Evolutionary conservation across 2,329 filamentous ascomycete genomes (phyloP).

Genomic region (Epichloe baconii): DNA sequence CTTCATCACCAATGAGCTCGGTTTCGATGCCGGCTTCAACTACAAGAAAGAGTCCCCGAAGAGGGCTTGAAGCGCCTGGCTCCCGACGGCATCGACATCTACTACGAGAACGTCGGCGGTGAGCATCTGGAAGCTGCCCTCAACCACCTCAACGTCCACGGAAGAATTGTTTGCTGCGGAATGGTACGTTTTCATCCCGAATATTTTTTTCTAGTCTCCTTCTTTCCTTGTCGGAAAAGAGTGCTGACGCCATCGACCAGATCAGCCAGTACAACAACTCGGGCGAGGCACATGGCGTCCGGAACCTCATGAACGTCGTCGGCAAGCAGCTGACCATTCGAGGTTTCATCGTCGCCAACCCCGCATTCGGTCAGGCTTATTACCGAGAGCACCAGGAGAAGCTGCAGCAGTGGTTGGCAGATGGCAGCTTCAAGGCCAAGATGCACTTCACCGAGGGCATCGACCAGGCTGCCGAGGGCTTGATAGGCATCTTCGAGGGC

Average conservation of each 20-base stretch:
- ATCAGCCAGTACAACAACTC: conserved; percentile 74
- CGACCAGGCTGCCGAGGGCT: conserved; percentile 61
- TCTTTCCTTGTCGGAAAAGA: not conserved
- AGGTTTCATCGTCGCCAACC: conserved; percentile 62
- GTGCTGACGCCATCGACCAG: conserved; percentile 3
- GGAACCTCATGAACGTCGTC: conserved; percentile 53
- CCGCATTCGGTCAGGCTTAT: conserved; percentile 54
- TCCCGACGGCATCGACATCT: conserved; percentile 63
- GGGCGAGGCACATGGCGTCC: conserved; percentile 42
- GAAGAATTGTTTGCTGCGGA: conserved; percentile 51
- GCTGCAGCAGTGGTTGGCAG: conserved; percentile 61
- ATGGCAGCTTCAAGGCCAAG: conserved; percentile 62
- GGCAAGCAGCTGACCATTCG: conserved; percentile 55
- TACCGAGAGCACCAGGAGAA: conserved; percentile 60
- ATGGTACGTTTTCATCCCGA: conserved; percentile 32
- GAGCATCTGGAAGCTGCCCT: conserved; percentile 37
- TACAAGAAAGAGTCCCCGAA: conserved; percentile 68
- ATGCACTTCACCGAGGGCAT: conserved; percentile 60
- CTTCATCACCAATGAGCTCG: conserved; percentile 41
- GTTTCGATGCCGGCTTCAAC: conserved; percentile 58
- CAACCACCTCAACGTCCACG: conserved; percentile 40
- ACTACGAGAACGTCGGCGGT: conserved; percentile 41
- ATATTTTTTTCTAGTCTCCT: not conserved
- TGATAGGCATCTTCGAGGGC: conserved; percentile 62
- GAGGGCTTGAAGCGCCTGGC: conserved; percentile 59